Evolutionary conservation across 2,329 filamentous ascomycete genomes (phyloP).

Genomic region (Penicillium fuscoglaucum): DNA sequence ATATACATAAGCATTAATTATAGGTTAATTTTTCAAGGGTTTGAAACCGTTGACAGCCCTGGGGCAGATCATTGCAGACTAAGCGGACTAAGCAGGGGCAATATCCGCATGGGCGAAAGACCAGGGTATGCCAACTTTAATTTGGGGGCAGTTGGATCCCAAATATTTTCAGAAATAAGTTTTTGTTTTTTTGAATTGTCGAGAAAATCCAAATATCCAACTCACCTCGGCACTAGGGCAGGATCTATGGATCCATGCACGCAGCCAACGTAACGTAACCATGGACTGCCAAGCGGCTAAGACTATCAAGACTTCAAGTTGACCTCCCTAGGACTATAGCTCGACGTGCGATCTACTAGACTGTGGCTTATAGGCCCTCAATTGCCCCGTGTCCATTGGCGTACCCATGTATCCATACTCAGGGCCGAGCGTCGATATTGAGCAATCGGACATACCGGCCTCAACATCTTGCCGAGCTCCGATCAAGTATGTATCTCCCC

Average conservation of each 20-base stretch:
- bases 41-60: constrained; percentile 20
- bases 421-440: constrained; percentile 5
- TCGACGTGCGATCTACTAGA: constrained; percentile 10
- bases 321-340: background rate
- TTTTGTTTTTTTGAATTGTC: no score
- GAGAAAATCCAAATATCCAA: background rate
- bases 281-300: constrained; percentile 4
- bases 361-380: constrained; percentile 10
- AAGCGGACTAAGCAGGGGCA: constrained; percentile 21
- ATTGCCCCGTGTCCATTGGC: constrained; percentile 9
- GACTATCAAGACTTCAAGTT: constrained; percentile 8
- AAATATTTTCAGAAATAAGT: background rate
- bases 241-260: background rate
- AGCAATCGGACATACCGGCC: background rate
- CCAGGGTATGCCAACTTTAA: constrained; percentile 29
- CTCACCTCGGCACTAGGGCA: background rate
- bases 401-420: background rate
- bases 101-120: constrained; percentile 17
- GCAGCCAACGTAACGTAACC: background rate
- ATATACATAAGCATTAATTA: background rate
- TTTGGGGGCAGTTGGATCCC: constrained; percentile 13
- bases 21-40: background rate
- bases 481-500: background rate
- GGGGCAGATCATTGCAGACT: constrained; percentile 21
- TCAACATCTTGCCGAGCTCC: background rate